These are phyloP conservation scores for Ceratobasidium papillatum DNA, from an alignment of 1,284 basidiomycete species.

Conservation along the genomic window DNA sequence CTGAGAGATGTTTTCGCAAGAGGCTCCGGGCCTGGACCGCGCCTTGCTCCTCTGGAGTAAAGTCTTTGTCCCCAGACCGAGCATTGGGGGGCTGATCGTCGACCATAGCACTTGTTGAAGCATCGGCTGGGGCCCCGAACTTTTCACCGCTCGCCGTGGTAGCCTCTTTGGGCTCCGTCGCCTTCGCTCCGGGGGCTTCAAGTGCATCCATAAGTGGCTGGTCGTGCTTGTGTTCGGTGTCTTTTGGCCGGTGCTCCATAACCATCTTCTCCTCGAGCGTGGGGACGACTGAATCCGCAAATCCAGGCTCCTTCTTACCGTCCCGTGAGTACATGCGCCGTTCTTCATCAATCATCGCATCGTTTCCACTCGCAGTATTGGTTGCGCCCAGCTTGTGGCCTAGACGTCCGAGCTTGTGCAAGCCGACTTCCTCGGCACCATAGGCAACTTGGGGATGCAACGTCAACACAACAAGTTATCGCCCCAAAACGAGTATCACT, in stretches of 20 bases:
- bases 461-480: not conserved
- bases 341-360: slow-evolving; percentile 59
- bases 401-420: slow-evolving; percentile 44
- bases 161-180: slow-evolving; percentile 51
- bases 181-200: slow-evolving; percentile 44
- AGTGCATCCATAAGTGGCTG: slow-evolving; percentile 53
- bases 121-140: slow-evolving; percentile 64
- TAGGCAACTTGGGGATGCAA: slow-evolving; percentile 26
- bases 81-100: slow-evolving; percentile 61
- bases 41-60: slow-evolving; percentile 62
- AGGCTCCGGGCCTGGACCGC: slow-evolving; percentile 61
- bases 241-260: slow-evolving; percentile 54
- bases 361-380: slow-evolving; percentile 51
- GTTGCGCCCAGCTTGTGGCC: slow-evolving; percentile 25
- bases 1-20: slow-evolving; percentile 64
- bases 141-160: slow-evolving; percentile 48
- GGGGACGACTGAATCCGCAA: slow-evolving; percentile 72
- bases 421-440: slow-evolving; percentile 43
- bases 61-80: slow-evolving; percentile 58
- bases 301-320: slow-evolving; percentile 64
- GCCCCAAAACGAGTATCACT: slow-evolving; percentile 7
- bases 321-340: slow-evolving; percentile 64
- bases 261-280: slow-evolving; percentile 76
- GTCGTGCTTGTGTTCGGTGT: slow-evolving; percentile 51
- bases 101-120: slow-evolving; percentile 54